Evolutionary conservation across 2,329 filamentous ascomycete species (phyloP), one percentile per base, ranked within the genome.

Genomic region (Ampelomyces quisqualis): DNA sequence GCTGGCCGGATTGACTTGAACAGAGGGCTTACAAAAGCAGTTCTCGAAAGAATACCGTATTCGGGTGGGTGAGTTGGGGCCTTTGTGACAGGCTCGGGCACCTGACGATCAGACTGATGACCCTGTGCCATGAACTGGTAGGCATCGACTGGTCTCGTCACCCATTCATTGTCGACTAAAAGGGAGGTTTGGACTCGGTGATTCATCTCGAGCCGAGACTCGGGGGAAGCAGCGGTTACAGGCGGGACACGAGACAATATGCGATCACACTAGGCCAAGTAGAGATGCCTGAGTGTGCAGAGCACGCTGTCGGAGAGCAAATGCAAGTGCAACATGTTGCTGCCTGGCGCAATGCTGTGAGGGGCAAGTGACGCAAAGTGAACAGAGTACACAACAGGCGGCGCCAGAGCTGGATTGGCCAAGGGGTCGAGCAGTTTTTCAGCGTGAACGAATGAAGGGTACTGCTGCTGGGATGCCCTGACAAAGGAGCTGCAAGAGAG

Each of bases 1-100:
- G 84, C 88, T 9, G 90, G 87, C 10, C 95, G 72, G 29, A 96
- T 85, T 73, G 80, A 86, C 60, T 85, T 84, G 40, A 85, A 78
- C 23, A 86, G 73, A 2, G 90, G 86, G 49, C 87, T 94, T 38
- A 83, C 79, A 35, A 91, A 74, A 20, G 95, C 65, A 0, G 90
- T 95, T 58, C 80, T 83, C 1, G 88, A 88, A 31, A 97, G 74
- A 21, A 97, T 62, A 3, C 89, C 93, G 45, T 84, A 78, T 14
- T 68, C 70, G 5, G 85, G 81, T 9, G 49, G 20, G 73, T 69
- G 35, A 59, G 70, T 62, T 21, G 56, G 65, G 14, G 57, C 62
- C 21, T 61, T 55, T 5, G 59, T 39, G 23, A 52, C 39, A 9
- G 55, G 45, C 32, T 62, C 55, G n/a, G 40, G 47, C 51, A 53